These are phyloP conservation scores for Hypomontagnella submonticulosa DNA, from an alignment of 495 filamentous ascomycete species.

Conservation along the genomic window DNA sequence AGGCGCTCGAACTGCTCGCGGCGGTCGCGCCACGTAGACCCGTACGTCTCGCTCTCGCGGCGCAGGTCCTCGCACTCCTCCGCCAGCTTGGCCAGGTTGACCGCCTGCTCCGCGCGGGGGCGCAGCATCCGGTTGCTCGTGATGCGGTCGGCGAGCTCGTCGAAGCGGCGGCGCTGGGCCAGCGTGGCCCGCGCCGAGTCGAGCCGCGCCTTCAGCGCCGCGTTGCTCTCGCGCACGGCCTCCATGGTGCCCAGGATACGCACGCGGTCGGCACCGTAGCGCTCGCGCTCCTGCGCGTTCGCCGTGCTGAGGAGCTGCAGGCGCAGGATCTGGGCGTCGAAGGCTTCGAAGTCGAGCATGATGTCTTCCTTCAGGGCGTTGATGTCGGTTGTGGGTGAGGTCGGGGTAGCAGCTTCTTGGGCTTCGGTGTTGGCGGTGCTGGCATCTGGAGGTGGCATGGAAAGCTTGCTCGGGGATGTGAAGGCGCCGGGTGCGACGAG, in stretches of 20 bases:
- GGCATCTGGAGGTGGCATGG: slow-evolving; percentile 76
- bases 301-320: slow-evolving; percentile 87
- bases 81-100: slow-evolving; percentile 80
- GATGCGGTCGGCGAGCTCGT: slow-evolving; percentile 87
- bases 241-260: slow-evolving; percentile 80
- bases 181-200: slow-evolving; percentile 79
- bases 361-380: slow-evolving; percentile 81
- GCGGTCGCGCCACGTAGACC: slow-evolving; percentile 84
- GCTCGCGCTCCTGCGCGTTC: slow-evolving; percentile 84
- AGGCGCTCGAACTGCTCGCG: slow-evolving; percentile 89
- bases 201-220: slow-evolving; percentile 74
- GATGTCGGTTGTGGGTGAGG: slow-evolving; percentile 56
- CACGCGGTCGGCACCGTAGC: slow-evolving; percentile 83
- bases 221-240: slow-evolving; percentile 78
- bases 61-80: slow-evolving; percentile 90
- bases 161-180: slow-evolving; percentile 85
- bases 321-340: slow-evolving; percentile 81
- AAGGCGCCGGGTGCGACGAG: slow-evolving; percentile 74
- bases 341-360: slow-evolving; percentile 87
- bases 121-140: slow-evolving; percentile 81
- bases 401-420: slow-evolving; percentile 30
- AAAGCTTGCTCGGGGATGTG: slow-evolving; percentile 65
- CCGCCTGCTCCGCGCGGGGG: slow-evolving; percentile 83
- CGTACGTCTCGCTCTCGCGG: slow-evolving; percentile 83
- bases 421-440: slow-evolving; percentile 29